Evolutionary conservation across 148 eudicot species (phyloP).

Genomic region (Diospyros lotus): DNA sequence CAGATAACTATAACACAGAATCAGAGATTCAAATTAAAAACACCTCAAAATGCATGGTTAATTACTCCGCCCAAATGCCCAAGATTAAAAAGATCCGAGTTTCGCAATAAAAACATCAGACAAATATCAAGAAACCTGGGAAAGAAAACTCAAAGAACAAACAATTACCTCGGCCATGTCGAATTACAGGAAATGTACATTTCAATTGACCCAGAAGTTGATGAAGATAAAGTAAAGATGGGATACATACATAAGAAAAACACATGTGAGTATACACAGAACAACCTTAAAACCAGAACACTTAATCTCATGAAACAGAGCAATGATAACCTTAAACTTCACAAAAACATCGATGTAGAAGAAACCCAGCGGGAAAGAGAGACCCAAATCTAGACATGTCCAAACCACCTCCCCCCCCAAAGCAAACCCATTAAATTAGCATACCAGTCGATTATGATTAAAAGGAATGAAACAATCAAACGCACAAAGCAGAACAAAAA

Average conservation of each 20-base stretch:
- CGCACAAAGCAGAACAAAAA: neutral
- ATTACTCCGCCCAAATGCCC: neutral
- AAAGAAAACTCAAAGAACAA: neutral
- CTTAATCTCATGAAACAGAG: neutral
- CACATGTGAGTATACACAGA: neutral
- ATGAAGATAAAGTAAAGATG: neutral
- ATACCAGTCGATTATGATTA: neutral
- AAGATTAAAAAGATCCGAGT: neutral
- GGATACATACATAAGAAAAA: neutral
- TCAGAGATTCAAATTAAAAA: neutral
- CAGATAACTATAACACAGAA: neutral
- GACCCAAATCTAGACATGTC: neutral
- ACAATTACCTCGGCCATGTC: neutral
- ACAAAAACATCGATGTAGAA: neutral
- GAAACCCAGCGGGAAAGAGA: neutral
- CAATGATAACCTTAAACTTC: neutral
- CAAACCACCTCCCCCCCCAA: neutral
- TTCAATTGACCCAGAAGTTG: neutral
- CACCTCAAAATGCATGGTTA: neutral
- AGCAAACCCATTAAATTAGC: neutral
- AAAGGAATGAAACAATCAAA: neutral
- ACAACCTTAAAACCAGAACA: neutral
- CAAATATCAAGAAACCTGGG: neutral
- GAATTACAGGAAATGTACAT: neutral
- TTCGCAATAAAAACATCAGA: neutral